Conservation (phyloP, 2,329 filamentous ascomycete species). For the Knufia fluminis region DNA sequence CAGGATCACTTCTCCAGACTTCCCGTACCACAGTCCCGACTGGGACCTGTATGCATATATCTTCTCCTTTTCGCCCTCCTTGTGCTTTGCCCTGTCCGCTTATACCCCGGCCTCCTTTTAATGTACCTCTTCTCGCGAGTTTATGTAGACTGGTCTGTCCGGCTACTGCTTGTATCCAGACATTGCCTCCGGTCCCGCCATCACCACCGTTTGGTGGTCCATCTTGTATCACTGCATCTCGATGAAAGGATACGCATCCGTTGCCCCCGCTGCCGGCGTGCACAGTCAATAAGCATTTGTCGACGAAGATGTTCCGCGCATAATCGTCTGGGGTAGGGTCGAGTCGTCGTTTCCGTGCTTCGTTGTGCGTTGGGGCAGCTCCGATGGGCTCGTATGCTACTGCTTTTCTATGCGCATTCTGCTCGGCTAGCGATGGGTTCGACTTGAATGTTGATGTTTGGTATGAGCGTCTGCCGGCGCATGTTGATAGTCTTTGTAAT, state of each 20-base stretch:
- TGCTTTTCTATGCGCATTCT: constrained; percentile 16
- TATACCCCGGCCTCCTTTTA: constrained; percentile 36
- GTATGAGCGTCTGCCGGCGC: constrained; percentile 6
- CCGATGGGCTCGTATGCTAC: constrained; percentile 14
- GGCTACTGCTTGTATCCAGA: constrained; percentile 88
- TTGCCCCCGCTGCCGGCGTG: constrained; percentile 75
- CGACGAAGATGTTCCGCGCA: constrained; percentile 70
- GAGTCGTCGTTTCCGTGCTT: constrained; percentile 42
- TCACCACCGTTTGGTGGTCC: constrained; percentile 93
- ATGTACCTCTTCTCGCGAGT: constrained; percentile 63
- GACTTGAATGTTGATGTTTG: constrained; percentile 5
- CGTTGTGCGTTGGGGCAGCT: constrained; percentile 11
- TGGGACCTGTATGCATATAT: constrained; percentile 80
- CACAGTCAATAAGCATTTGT: constrained; percentile 70
- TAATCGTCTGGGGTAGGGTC: constrained; percentile 82
- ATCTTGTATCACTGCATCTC: constrained; percentile 80
- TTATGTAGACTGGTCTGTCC: constrained; percentile 93
- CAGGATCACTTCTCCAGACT: constrained; percentile 66
- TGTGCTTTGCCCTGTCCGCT: constrained; percentile 41
- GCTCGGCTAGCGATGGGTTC: constrained; percentile 10
- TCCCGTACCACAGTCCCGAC: constrained; percentile 87
- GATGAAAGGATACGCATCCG: constrained; percentile 87
- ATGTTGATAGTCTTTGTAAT: constrained; percentile 16
- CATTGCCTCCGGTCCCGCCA: constrained; percentile 79
- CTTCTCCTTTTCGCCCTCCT: constrained; percentile 69